Conservation (phyloP, 768 basidiomycete species). For the Amanita rubescens region DNA sequence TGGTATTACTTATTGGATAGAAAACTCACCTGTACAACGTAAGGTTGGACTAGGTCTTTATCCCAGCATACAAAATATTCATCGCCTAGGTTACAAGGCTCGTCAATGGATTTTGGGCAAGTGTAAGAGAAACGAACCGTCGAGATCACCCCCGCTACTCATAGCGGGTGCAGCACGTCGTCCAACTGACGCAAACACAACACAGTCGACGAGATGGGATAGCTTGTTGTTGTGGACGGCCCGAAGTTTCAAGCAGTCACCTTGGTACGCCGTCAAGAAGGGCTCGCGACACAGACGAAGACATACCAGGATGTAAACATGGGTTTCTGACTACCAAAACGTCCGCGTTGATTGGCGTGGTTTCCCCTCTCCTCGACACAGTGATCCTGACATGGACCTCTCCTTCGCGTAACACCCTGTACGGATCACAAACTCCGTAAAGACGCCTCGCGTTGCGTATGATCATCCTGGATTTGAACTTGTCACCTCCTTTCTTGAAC, state of each 20-base stretch:
- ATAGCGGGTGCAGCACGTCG: conserved; percentile 59
- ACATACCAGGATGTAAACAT: conserved; percentile 56
- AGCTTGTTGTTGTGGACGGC: conserved; percentile 45
- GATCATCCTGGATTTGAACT: conserved; percentile 49
- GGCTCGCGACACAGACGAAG: not conserved
- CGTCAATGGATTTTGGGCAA: not conserved
- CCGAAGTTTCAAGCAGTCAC: conserved; percentile 58
- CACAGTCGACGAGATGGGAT: conserved; percentile 54
- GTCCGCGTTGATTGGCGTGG: conserved; percentile 52
- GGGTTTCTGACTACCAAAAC: conserved; percentile 64
- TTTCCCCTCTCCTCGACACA: conserved; percentile 38
- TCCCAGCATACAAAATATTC: conserved; percentile 70
- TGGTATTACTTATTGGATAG: not conserved
- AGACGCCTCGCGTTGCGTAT: conserved; percentile 54
- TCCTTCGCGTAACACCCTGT: conserved; percentile 52
- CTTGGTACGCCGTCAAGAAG: conserved; percentile 18
- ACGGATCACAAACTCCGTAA: conserved; percentile 65
- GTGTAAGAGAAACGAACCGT: conserved; percentile 26
- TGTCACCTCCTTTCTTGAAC: conserved; percentile 44
- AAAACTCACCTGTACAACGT: conserved; percentile 41
- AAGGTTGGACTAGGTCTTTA: conserved; percentile 48
- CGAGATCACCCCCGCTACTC: conserved; percentile 64
- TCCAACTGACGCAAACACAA: conserved; percentile 59
- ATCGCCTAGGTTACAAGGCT: conserved; percentile 34
- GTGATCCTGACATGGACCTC: conserved; percentile 58